Evolutionary conservation across 305 asterid species (phyloP).

Genomic region (Caryopteris hybrid): DNA sequence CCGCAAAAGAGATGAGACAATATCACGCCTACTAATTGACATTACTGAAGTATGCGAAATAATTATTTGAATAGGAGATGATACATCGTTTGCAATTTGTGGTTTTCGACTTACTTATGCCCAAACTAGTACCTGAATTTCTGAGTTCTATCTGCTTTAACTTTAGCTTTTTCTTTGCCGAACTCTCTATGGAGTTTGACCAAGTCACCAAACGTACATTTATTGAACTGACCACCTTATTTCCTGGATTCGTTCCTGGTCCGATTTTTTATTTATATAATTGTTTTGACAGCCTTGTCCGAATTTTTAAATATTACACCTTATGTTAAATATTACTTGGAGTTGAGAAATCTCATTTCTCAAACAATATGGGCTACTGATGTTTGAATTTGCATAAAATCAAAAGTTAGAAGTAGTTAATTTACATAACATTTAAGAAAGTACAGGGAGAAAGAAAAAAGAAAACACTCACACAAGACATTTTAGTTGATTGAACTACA

Average conservation of each 20-base stretch:
- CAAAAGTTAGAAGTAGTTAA: no score
- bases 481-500: neutral
- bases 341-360: neutral
- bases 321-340: neutral
- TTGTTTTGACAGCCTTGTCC: neutral
- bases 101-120: slow-evolving; percentile 22
- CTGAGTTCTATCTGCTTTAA: slow-evolving; percentile 44
- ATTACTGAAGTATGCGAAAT: neutral
- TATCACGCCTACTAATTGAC: no score
- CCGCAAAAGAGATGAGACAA: no score
- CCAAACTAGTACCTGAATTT: slow-evolving; percentile 49
- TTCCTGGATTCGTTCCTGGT: slow-evolving; percentile 35
- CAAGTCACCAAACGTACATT: slow-evolving; percentile 40
- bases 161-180: slow-evolving; percentile 44
- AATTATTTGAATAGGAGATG: no score
- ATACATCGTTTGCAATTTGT: no score
- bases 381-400: neutral
- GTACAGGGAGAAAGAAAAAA: neutral
- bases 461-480: neutral
- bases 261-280: neutral
- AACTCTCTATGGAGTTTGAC: slow-evolving; percentile 62
- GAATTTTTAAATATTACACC: neutral
- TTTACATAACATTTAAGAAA: no score
- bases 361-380: neutral
- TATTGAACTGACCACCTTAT: slow-evolving; percentile 44